A percentile compares a stretch with the other conserved stretches of the same genome.
These are phyloP conservation scores for Botryotinia convoluta DNA, from an alignment of 2,329 filamentous ascomycete species.

Conservation along the genomic window DNA sequence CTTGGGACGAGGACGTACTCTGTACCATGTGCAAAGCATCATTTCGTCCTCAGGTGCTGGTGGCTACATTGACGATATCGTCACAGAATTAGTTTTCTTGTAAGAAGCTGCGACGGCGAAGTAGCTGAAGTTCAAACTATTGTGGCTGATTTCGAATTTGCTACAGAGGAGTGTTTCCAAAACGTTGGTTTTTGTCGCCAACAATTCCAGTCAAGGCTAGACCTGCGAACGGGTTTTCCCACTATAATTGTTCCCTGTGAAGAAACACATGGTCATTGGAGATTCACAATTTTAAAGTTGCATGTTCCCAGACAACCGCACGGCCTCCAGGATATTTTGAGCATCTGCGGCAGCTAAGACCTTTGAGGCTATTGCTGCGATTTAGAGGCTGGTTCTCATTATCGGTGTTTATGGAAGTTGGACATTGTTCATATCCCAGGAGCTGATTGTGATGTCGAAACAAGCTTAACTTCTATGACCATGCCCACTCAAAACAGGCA, in stretches of 20 bases:
- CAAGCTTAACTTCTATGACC: slow-evolving; percentile 3
- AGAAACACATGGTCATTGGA: not conserved
- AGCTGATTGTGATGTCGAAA: slow-evolving; percentile 11
- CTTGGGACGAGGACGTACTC: not conserved
- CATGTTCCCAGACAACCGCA: slow-evolving; percentile 12
- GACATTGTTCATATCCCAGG: not conserved
- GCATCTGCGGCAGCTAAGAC: not conserved
- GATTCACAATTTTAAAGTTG: slow-evolving; percentile 7
- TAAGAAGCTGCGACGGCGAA: slow-evolving; percentile 1
- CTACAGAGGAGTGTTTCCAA: slow-evolving; percentile 17
- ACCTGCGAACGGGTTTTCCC: slow-evolving; percentile 8
- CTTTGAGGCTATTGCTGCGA: slow-evolving; percentile 5
- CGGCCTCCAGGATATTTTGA: slow-evolving; percentile 6
- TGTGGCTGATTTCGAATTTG: slow-evolving; percentile 10
- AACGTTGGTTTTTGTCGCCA: not conserved
- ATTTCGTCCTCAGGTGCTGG: not conserved
- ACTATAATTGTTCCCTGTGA: not conserved
- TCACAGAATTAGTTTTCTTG: not conserved
- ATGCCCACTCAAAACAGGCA: slow-evolving; percentile 4
- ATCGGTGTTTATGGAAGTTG: not conserved
- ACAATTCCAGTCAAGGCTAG: not conserved
- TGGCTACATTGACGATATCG: not conserved
- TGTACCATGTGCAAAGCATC: not conserved
- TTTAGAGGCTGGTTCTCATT: not conserved
- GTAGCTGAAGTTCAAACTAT: not conserved